Conservation (phyloP, 768 basidiomycete species). For the Suillus discolor region DNA sequence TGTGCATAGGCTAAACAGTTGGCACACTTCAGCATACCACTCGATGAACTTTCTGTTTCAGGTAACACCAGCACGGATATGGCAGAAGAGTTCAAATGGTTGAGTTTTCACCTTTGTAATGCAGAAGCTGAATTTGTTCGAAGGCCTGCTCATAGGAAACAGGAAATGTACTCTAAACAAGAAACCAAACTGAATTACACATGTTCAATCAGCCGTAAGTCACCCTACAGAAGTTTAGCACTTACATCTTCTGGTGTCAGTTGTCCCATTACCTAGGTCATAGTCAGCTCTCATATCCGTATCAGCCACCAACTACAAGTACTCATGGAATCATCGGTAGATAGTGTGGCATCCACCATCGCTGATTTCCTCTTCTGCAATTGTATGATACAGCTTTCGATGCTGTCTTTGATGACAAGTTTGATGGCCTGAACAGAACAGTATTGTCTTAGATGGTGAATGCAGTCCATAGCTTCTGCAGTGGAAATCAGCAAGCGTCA, state of each 20-base stretch:
- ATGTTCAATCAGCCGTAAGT: slow-evolving; percentile 11
- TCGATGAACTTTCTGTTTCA: too few relatives aligned
- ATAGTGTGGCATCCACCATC: slow-evolving; percentile 91
- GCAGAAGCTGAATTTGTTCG: too few relatives aligned
- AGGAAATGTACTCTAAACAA: slow-evolving; percentile 50
- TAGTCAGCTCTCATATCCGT: slow-evolving; percentile 18
- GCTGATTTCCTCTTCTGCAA: slow-evolving; percentile 97
- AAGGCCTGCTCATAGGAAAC: too few relatives aligned
- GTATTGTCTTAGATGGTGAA: slow-evolving; percentile 93
- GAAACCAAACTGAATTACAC: slow-evolving; percentile 40
- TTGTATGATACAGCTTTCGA: slow-evolving; percentile 91
- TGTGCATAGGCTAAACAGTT: too few relatives aligned
- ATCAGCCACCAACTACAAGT: background rate
- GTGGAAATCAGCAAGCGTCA: slow-evolving; percentile 1
- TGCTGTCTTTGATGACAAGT: slow-evolving; percentile 95
- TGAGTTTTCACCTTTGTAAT: too few relatives aligned
- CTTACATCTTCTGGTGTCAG: slow-evolving; percentile 83
- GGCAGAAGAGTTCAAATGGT: too few relatives aligned
- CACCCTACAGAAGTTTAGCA: slow-evolving; percentile 7
- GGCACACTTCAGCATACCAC: too few relatives aligned
- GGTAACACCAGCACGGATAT: too few relatives aligned
- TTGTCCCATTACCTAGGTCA: slow-evolving; percentile 81
- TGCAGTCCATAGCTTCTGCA: slow-evolving; percentile 95
- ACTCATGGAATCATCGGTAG: slow-evolving; percentile 76
- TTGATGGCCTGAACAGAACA: slow-evolving; percentile 93